Evolutionary conservation across 179 eudicot species (phyloP).

Genomic region (Dionaea muscipula): DNA sequence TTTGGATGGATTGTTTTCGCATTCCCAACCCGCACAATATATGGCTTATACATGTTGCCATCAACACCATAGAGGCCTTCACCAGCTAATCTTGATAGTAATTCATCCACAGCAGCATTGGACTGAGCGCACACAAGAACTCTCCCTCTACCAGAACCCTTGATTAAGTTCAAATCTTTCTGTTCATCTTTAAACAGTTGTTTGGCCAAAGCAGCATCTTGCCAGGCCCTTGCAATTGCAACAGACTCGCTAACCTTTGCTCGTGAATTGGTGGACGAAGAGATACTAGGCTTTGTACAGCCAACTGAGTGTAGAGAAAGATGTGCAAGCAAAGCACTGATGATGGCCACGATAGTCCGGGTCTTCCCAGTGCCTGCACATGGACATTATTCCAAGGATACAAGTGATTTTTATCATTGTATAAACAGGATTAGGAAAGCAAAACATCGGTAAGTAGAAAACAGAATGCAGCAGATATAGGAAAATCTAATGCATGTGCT

Average conservation of each 20-base stretch:
- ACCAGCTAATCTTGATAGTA: conserved; percentile 75
- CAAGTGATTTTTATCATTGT: not conserved
- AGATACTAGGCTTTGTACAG: conserved; percentile 18
- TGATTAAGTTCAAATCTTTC: conserved; percentile 28
- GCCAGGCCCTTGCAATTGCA: conserved; percentile 97
- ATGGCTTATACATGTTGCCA: conserved; percentile 79
- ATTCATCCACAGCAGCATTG: conserved; percentile 98
- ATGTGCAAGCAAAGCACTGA: conserved; percentile 64
- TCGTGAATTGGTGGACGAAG: conserved; percentile 26
- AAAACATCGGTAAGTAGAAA: too few relatives aligned
- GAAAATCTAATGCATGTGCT: too few relatives aligned
- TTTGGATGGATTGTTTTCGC: conserved; percentile 84
- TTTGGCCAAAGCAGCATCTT: conserved; percentile 92
- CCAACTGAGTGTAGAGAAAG: conserved; percentile 22
- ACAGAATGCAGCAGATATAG: too few relatives aligned
- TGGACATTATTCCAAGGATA: conserved; percentile 1
- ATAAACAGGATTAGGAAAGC: not conserved
- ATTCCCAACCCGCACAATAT: conserved; percentile 98
- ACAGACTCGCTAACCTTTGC: conserved; percentile 51
- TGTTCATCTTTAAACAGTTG: conserved; percentile 47
- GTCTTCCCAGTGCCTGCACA: conserved; percentile 92
- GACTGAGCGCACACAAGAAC: conserved; percentile 99
- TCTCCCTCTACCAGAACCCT: conserved; percentile 40
- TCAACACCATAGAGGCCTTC: conserved; percentile 80
- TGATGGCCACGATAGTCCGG: conserved; percentile 80